Conservation (phyloP, 139 green algal genomes). For the Cymbomonas tetramitiformis region DNA sequence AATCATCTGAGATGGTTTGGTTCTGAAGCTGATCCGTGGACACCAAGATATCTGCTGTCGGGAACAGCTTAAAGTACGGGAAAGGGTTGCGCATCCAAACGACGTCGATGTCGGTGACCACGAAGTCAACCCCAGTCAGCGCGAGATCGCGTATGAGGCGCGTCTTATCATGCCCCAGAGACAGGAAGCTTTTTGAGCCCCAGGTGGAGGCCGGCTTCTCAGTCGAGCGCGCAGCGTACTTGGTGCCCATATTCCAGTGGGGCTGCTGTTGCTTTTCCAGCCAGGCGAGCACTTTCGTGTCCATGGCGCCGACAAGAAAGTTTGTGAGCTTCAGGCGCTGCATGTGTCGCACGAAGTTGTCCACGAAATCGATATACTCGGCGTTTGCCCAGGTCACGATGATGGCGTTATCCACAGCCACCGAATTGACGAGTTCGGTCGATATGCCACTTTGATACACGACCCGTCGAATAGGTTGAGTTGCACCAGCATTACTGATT, state of each 20-base stretch:
- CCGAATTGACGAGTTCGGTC: conserved; percentile 32
- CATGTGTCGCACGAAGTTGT: too few relatives aligned
- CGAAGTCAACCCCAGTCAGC: conserved; percentile 11
- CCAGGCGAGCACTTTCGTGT: too few relatives aligned
- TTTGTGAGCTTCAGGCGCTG: conserved; percentile 22
- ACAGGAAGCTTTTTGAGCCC: conserved; percentile 25
- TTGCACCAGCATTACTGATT: too few relatives aligned
- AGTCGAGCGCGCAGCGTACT: too few relatives aligned
- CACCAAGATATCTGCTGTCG: conserved; percentile 16
- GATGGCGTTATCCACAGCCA: too few relatives aligned
- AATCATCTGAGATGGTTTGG: too few relatives aligned
- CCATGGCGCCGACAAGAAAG: conserved; percentile 65
- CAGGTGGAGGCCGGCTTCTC: too few relatives aligned
- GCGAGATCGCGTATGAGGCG: conserved; percentile 23
- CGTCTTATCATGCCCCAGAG: conserved; percentile 25
- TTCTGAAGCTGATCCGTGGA: conserved; percentile 32
- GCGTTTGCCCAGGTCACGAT: too few relatives aligned
- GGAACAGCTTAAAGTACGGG: neutral
- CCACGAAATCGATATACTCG: too few relatives aligned
- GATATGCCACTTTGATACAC: too few relatives aligned
- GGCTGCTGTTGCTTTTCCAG: neutral
- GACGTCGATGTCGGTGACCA: conserved; percentile 28
- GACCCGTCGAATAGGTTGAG: too few relatives aligned
- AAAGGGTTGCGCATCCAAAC: conserved; percentile 27
- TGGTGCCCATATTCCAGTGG: neutral